Evolutionary conservation across 2,329 filamentous ascomycete genomes (phyloP), one percentile per base, ranked within the genome.

Genomic region (Epichloe hybrida): DNA sequence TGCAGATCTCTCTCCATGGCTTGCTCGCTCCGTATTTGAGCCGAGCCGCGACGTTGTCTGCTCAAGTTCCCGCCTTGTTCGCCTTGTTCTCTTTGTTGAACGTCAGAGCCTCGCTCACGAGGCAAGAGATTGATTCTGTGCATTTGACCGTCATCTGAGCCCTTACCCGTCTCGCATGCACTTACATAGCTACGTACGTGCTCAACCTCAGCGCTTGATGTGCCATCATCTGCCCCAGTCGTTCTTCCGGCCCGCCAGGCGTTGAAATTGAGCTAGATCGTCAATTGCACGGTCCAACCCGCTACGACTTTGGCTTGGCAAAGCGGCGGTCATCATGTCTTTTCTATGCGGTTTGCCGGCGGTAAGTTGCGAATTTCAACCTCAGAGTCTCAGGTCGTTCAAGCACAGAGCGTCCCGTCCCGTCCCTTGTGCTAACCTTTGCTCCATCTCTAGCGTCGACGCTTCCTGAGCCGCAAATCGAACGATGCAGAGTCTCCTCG

Each of bases 331-430:
- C 48, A 52, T 51, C 41, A 61, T 61, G 59, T 20, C 54, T 34
- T 50, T 59, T 17, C 40, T 50, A 34, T 61, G 59, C 45, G 58
- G 59, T 17, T 52, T 61, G 38, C 56, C 59, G n/a, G 15, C 21
- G 38, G 61, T 63, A 58, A 23, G 59, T 52, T 31, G 34, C 46
- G 15, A 23, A 35, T n/a, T 38, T 38, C 34, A 17, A 17, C 39
- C 9, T 5, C 27, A 35, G n/a, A 17, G 13, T 2, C 11, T 31
- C 3, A 21, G 27, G 44, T 37, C 15, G 12, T 34, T 31, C 15
- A 37, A 27, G 36, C 41, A 4, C n/a, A 21, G 27, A 48, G 38
- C 47, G 20, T 31, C 38, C n/a, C 13, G 39, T 36, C n/a, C n/a
- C 34, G 34, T 34, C 27, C 27, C 37, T 37, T 34, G 31, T 42